These are phyloP conservation scores for Amanita molliuscula DNA, from an alignment of 768 basidiomycete genomes.

Conservation along the genomic window DNA sequence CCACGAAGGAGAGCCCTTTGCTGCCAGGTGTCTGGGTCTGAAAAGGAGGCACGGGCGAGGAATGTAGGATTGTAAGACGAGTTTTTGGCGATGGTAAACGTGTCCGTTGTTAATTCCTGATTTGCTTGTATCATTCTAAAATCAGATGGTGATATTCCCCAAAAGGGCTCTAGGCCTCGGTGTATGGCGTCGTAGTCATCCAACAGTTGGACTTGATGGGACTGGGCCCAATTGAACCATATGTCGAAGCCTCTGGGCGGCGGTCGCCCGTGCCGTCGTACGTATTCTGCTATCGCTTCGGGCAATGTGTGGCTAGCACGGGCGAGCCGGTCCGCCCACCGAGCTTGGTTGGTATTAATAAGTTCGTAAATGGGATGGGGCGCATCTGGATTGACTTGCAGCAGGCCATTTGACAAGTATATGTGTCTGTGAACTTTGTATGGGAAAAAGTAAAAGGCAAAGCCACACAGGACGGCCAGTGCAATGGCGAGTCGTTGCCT, in stretches of 20 bases:
- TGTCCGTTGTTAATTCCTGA: slow-evolving; percentile 20
- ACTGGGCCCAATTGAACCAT: slow-evolving; percentile 35
- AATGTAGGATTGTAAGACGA: slow-evolving; percentile 5
- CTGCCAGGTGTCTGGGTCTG: slow-evolving; percentile 14
- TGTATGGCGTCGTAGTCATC: slow-evolving; percentile 48
- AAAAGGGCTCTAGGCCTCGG: slow-evolving; percentile 31
- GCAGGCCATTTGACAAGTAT: slow-evolving; percentile 19
- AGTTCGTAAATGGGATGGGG: slow-evolving; percentile 37
- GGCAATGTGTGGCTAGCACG: slow-evolving; percentile 26
- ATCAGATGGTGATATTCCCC: slow-evolving; percentile 25
- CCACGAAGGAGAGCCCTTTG: slow-evolving; percentile 14
- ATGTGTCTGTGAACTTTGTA: background rate
- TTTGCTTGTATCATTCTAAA: slow-evolving; percentile 17
- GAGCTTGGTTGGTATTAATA: slow-evolving; percentile 22
- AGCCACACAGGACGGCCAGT: background rate
- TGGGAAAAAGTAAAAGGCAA: background rate
- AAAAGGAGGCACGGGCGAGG: slow-evolving; percentile 14
- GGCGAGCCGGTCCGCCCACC: slow-evolving; percentile 27
- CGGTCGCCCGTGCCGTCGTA: slow-evolving; percentile 21
- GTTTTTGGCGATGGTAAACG: slow-evolving; percentile 24
- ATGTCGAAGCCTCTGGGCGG: slow-evolving; percentile 36
- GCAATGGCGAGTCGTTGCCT: background rate
- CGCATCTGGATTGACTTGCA: slow-evolving; percentile 24
- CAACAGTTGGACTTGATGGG: slow-evolving; percentile 35
- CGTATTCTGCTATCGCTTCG: slow-evolving; percentile 30